Conservation (phyloP, 192 early-diverging fungal species). For the Entomortierella parvispora region DNA sequence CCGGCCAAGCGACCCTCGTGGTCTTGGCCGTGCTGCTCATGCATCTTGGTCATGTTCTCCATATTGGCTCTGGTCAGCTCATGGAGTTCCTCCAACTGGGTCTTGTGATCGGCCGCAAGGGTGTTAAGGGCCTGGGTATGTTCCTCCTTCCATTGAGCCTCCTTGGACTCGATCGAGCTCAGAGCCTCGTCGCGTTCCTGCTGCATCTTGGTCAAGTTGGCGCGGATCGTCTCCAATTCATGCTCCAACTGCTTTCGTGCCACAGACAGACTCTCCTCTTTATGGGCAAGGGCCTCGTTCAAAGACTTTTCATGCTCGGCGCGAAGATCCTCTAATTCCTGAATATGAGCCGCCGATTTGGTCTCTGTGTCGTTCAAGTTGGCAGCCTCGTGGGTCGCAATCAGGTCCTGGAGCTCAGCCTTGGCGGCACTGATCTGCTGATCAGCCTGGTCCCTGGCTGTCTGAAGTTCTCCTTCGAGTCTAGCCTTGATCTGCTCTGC, state of each 20-base stretch:
- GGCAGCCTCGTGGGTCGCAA: slow-evolving; percentile 36
- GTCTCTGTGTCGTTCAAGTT: slow-evolving; percentile 20
- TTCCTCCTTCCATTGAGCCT: slow-evolving; percentile 26
- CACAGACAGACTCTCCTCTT: slow-evolving; percentile 22
- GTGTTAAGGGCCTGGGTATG: slow-evolving; percentile 8
- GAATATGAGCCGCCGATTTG: slow-evolving; percentile 11
- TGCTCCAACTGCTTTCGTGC: slow-evolving; percentile 17
- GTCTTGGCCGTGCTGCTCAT: slow-evolving; percentile 47
- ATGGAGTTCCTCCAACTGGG: slow-evolving; percentile 26
- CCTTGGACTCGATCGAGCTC: slow-evolving; percentile 14
- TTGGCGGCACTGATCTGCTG: slow-evolving; percentile 30
- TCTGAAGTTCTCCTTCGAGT: slow-evolving; percentile 26
- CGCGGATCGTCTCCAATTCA: slow-evolving; percentile 24
- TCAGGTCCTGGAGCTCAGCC: slow-evolving; percentile 30
- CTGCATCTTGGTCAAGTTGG: slow-evolving; percentile 7
- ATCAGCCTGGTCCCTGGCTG: slow-evolving; percentile 15
- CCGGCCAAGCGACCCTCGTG: slow-evolving; percentile 28
- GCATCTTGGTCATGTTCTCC: slow-evolving; percentile 49
- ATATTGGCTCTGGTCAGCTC: slow-evolving; percentile 18
- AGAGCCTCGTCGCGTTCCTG: slow-evolving; percentile 35
- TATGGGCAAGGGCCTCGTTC: slow-evolving; percentile 20
- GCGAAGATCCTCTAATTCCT: slow-evolving; percentile 26
- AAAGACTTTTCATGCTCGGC: slow-evolving; percentile 22
- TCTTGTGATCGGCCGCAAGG: slow-evolving; percentile 23
- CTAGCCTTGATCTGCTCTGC: slow-evolving; percentile 12